phyloP scores from a whole-genome alignment of 75 land plant genomes.

The Picea sitchensis region DNA sequence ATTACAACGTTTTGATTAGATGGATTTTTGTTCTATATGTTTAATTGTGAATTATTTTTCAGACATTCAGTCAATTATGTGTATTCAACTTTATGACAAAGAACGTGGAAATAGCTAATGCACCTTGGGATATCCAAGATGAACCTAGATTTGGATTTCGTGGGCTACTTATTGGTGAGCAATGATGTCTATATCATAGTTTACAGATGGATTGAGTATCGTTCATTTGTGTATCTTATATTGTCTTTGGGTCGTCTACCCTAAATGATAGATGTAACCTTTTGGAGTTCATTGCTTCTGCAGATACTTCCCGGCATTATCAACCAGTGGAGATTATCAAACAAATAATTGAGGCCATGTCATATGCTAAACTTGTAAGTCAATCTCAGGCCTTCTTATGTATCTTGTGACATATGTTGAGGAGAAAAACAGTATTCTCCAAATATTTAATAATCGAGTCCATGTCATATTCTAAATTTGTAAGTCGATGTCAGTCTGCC shows the following conservation, averaged over 20 bases:
- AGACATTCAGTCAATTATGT: constrained; percentile 94
- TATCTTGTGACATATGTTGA: neutral
- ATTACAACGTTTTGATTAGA: neutral
- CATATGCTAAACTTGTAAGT: constrained; percentile 93
- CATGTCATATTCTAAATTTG: constrained; percentile 95
- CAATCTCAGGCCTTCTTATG: neutral
- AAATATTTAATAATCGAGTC: constrained; percentile 55
- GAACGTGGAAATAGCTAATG: constrained; percentile 45
- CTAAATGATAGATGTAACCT: neutral
- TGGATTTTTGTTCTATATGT: neutral
- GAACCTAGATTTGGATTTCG: constrained; percentile 76
- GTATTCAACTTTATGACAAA: constrained; percentile 52
- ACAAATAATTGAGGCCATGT: constrained; percentile 86
- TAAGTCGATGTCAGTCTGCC: constrained; percentile 23
- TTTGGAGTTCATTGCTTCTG: constrained; percentile 9
- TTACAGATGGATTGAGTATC: neutral
- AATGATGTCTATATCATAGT: neutral
- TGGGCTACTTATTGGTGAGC: constrained; percentile 84
- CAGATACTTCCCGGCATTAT: constrained; percentile 91
- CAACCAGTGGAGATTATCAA: constrained; percentile 68
- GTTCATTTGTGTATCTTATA: neutral
- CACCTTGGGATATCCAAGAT: constrained; percentile 67
- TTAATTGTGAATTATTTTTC: constrained; percentile 14
- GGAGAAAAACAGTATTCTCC: neutral
- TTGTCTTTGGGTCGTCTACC: neutral